Base-by-base conservation (phyloP, 805 yeast species). In the Candida takata region DNA sequence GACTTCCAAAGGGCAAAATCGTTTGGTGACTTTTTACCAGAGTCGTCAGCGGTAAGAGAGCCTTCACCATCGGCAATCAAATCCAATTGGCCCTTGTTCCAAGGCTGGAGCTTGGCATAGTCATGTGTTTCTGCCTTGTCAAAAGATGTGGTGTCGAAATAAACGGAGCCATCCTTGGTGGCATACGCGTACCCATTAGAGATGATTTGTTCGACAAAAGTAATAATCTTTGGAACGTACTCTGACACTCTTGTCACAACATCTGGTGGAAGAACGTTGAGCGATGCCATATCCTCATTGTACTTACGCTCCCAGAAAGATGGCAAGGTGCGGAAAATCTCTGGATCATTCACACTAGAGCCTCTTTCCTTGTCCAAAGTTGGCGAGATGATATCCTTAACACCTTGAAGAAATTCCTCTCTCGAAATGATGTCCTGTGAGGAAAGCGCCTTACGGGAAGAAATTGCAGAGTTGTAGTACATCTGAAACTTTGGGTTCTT, bases 1-100 rank as follows among this genome's bases (percentile, higher is more conserved):
- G 88, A 77, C 58, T 92, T 92, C 98, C 98, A 92, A 24, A 92
- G 69, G 1, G 98, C 98, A 62, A 92, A 92, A 60, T 92, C 98
- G 16, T 84, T 82, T 3, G 82, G 60, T 37, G 77, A 79, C 48
- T 69, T 72, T 62, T 92, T 90, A 17, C 81, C 77, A 28, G 67
- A 67, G 10, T 70, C 61, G 13, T 50, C 65, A 37, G 60, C 54
- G 11, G 79, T 62, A 35, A 90, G 66, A 8, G 95, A 79, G 21
- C 98, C 98, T 61, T 92, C 98, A 40, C 96, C 98, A 49, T 92
- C 98, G 36, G 80, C 81, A 37, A 92, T 83, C 40, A 92, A 73
- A 31, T 78, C 87, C 57, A 77, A 61, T 48, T 87, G 79, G 34
- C 95, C 95, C 61, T 86, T 85, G 55, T 88, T 92, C 97, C 97